Evolutionary conservation across 2,329 filamentous ascomycete species (phyloP), one percentile per base, ranked within the genome.

Genomic region (Fusarium sp.): DNA sequence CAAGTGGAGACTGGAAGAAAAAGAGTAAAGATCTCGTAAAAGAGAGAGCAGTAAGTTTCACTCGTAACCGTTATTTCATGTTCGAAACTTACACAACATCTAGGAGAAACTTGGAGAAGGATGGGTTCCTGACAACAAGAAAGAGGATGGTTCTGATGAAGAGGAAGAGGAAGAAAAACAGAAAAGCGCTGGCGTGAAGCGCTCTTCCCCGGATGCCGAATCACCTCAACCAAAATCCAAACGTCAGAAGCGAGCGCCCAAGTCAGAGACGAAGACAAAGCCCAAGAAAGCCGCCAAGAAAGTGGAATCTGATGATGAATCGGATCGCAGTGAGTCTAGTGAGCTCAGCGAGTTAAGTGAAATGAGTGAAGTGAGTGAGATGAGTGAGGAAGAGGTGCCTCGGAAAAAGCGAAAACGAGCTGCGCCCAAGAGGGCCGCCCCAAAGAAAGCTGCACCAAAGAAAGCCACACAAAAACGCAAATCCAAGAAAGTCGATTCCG

Each of bases 1-100:
- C 79, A 15, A 66, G 73, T 3, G 76, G 67, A 0, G 76, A 83
- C 17, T 90, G 88, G 88, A 89, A 90, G 74, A 75, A 78, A 6
- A 83, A 80, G 67, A 89, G 87, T 75, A 90, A 89, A 71, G 74
- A 76, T 1, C 71, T 89, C n/a, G 88, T 90, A 65, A 84, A 84
- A 52, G 77, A 79, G 19, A 79, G 81, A 47, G 82, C 85, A n/a
- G 88, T 89, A 80, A 65, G 85, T 80, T 39, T 15, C 9, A 56
- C 44, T 22, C 7, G 19, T 9, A 30, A 9, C 32, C 6, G 19
- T 37, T 7, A 26, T 40, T 14, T n/a, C 11, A 35, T 35, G 15
- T 40, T 37, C 52, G 19, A 26, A 35, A 63, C 51, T 61, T 19
- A 62, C 39, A 33, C 37, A 24, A 4, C 10, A 30, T 56, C 39